Conservation (phyloP, 108 stramenopile species). For the Licmophora abbreviata region DNA sequence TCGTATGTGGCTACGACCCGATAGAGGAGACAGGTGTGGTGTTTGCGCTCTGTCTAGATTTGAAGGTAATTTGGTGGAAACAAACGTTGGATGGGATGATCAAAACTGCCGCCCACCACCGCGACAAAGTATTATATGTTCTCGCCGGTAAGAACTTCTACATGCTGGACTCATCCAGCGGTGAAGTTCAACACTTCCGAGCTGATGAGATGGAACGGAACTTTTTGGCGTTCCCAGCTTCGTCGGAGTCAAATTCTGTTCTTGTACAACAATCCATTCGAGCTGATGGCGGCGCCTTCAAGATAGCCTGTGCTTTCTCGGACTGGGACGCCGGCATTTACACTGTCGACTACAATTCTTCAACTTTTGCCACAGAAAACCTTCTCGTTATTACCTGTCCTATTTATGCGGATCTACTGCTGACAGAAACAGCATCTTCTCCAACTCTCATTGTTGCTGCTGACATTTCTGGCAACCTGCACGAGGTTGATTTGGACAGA, state of each 20-base stretch:
- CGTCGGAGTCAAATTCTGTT: neutral
- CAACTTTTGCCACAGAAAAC: neutral
- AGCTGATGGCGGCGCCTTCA: constrained; percentile 4
- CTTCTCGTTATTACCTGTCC: constrained; percentile 17
- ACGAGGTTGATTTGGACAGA: constrained; percentile 6
- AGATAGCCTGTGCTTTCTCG: constrained; percentile 10
- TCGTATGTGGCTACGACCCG: constrained; percentile 10
- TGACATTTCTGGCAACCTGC: constrained; percentile 17
- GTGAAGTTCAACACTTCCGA: neutral
- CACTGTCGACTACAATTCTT: neutral
- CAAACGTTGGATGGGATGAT: constrained; percentile 7
- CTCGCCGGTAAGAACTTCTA: neutral
- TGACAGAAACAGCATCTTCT: neutral
- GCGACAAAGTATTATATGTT: constrained; percentile 8
- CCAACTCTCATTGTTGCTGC: constrained; percentile 4
- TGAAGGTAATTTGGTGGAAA: constrained; percentile 13
- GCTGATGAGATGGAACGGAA: neutral
- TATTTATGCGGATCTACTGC: constrained; percentile 11
- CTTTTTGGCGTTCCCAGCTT: neutral
- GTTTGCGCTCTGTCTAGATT: constrained; percentile 9
- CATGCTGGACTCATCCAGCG: neutral
- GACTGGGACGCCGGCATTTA: constrained; percentile 26
- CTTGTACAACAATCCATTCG: constrained; percentile 1
- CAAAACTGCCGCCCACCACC: constrained; percentile 13
- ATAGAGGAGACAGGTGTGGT: constrained; percentile 9